phyloP scores from a whole-genome alignment of 352 stramenopile species.

The Globisporangium alternatum region DNA sequence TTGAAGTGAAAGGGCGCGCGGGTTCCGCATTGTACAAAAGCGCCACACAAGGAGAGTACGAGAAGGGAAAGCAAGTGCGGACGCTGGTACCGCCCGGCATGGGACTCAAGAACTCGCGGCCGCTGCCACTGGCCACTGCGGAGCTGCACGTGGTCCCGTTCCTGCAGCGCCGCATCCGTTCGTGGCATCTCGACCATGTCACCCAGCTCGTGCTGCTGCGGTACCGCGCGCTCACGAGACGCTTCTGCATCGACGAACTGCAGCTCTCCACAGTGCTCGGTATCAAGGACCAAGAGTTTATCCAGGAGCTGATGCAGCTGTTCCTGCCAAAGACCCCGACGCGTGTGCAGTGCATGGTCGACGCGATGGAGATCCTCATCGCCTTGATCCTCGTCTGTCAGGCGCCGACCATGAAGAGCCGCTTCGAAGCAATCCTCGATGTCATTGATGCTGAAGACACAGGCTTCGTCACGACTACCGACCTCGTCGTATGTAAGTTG shows the following conservation, averaged over 20 bases:
- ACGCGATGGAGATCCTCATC: slow-evolving; percentile 67
- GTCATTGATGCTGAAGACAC: slow-evolving; percentile 41
- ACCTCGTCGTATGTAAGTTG: slow-evolving; percentile 44
- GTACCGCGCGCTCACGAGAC: slow-evolving; percentile 51
- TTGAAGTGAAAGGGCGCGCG: slow-evolving; percentile 2
- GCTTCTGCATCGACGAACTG: slow-evolving; percentile 56
- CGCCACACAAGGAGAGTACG: not conserved
- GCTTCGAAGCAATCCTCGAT: slow-evolving; percentile 70
- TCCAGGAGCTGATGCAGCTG: slow-evolving; percentile 45
- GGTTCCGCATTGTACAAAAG: not conserved
- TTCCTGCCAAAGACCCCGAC: slow-evolving; percentile 55
- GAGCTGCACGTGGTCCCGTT: slow-evolving; percentile 48
- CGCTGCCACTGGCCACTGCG: slow-evolving; percentile 34
- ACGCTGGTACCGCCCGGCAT: slow-evolving; percentile 16
- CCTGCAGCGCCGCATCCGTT: slow-evolving; percentile 48
- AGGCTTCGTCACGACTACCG: slow-evolving; percentile 32
- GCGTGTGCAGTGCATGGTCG: slow-evolving; percentile 63
- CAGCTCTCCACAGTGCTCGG: slow-evolving; percentile 48
- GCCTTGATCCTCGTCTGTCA: slow-evolving; percentile 63
- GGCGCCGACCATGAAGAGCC: slow-evolving; percentile 47
- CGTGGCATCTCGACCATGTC: slow-evolving; percentile 59
- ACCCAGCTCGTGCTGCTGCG: slow-evolving; percentile 40
- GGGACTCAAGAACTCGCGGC: slow-evolving; percentile 59
- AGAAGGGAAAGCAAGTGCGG: not conserved
- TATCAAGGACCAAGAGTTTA: slow-evolving; percentile 44